Conservation (phyloP, 1,284 basidiomycete genomes). For the Malassezia psittaci region DNA sequence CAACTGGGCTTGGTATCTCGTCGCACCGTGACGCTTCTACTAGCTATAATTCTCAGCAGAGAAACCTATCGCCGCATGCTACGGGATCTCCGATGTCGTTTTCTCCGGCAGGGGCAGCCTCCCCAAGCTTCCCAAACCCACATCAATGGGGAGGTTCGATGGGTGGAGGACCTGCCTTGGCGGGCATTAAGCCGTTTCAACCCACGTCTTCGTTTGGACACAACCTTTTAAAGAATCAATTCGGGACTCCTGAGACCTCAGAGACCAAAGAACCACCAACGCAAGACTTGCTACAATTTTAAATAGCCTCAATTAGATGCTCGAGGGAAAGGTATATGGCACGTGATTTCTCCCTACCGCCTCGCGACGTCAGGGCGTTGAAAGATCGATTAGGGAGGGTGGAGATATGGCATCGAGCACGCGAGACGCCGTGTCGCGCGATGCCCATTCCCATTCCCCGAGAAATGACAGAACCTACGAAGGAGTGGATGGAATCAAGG, state of each 20-base stretch:
- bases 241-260: not conserved
- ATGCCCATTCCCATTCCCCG: no score
- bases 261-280: not conserved
- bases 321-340: not conserved
- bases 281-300: slow-evolving; percentile 14
- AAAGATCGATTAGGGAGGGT: not conserved
- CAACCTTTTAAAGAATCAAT: slow-evolving; percentile 2
- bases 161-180: not conserved
- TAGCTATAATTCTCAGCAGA: no score
- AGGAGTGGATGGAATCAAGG: no score
- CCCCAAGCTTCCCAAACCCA: not conserved
- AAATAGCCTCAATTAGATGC: not conserved
- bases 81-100: not conserved
- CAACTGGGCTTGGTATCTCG: not conserved
- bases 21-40: not conserved
- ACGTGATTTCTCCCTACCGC: slow-evolving; percentile 1
- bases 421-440: not conserved
- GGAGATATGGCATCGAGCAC: slow-evolving; percentile 1
- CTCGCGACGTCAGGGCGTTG: not conserved
- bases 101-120: not conserved
- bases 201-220: slow-evolving; percentile 35
- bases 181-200: slow-evolving; percentile 38
- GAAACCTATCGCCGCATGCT: not conserved
- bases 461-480: no score
- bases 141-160: not conserved